Percentiles rank a stretch among this genome's conserved stretches.
phyloP scores from a whole-genome alignment of 441 rosid genomes.

The Pelargonium fulgidum region DNA sequence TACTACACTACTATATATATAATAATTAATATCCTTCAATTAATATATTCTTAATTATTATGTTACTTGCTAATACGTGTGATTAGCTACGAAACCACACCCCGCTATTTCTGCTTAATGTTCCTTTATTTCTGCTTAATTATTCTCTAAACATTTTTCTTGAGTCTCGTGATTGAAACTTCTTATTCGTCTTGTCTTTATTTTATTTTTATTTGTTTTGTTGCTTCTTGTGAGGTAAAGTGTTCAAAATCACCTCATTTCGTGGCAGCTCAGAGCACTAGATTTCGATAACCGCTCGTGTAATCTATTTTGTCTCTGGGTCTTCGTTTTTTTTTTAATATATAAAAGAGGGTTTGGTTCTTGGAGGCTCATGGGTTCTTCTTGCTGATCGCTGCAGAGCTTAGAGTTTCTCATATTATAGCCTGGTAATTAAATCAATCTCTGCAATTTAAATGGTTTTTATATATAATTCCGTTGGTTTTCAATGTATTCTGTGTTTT shows the following conservation, averaged over 20 bases:
- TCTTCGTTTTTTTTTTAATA: not conserved
- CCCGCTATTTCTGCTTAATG: too few species aligned
- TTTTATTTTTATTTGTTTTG: slow-evolving; percentile 21
- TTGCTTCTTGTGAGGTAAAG: not conserved
- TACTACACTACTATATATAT: too few species aligned
- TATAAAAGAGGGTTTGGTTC: slow-evolving; percentile 19
- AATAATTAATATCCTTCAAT: too few species aligned
- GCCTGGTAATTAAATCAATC: not conserved
- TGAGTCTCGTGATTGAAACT: too few species aligned
- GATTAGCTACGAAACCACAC: too few species aligned
- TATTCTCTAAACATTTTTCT: too few species aligned
- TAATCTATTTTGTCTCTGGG: slow-evolving; percentile 23
- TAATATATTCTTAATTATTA: too few species aligned
- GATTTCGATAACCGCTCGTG: slow-evolving; percentile 25
- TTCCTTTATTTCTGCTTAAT: too few species aligned
- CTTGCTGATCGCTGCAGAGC: not conserved
- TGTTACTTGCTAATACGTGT: too few species aligned
- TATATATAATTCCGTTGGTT: not conserved
- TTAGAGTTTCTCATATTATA: not conserved
- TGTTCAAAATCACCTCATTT: slow-evolving; percentile 15
- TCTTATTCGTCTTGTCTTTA: too few species aligned
- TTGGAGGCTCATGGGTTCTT: not conserved
- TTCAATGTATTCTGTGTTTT: not conserved
- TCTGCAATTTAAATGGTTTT: not conserved
- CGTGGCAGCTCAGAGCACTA: slow-evolving; percentile 44